Evolutionary conservation across 495 filamentous ascomycete species (phyloP), one percentile per base, ranked within the genome.

Genomic region (Aspergillus taichungensis): DNA sequence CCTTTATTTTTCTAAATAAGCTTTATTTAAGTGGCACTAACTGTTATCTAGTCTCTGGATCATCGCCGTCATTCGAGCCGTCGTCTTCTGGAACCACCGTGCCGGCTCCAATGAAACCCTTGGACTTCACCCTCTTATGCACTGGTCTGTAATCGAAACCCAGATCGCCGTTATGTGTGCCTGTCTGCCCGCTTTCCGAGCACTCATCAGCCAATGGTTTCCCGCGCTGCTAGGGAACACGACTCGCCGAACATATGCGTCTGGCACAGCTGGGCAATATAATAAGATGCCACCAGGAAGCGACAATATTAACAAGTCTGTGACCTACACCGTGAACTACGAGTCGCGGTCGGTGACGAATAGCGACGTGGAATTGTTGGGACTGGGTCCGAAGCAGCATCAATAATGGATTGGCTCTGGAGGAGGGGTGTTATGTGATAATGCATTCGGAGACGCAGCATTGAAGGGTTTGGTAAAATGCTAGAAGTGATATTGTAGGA

Each of bases 81-180:
- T 63, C 8, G 55, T 63, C n/a, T 61, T 65, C 46, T 61, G 50
- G 49, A 48, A 45, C 12, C 50, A 63, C 42, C 49, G 57, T 32
- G 56, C 50, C 49, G 46, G 44, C 9, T 11, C 18, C 8, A 65
- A 65, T 30, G 53, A 49, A 3, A 63, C 60, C 5, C 28, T 49
- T 56, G 55, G 56, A 31, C 42, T 64, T n/a, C 50, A 58, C 24
- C 57, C 60, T 0, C 43, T 63, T 5, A 54, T 56, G 27, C 49
- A 58, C 49, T 65, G 62, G 62, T 59, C 60, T 0, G 49, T 61
- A 39, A 59, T 65, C 41, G 62, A 65, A 38, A 45, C 40, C 14
- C 55, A 65, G 29, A 61, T 65, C 37, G 48, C 60, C 14, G 38
- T 65, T 10, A 32, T 63, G 35, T 63, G 60, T 34, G 60, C 60